These are phyloP conservation scores for Pythium scleroteichum DNA, from an alignment of 352 stramenopile species.

Conservation along the genomic window DNA sequence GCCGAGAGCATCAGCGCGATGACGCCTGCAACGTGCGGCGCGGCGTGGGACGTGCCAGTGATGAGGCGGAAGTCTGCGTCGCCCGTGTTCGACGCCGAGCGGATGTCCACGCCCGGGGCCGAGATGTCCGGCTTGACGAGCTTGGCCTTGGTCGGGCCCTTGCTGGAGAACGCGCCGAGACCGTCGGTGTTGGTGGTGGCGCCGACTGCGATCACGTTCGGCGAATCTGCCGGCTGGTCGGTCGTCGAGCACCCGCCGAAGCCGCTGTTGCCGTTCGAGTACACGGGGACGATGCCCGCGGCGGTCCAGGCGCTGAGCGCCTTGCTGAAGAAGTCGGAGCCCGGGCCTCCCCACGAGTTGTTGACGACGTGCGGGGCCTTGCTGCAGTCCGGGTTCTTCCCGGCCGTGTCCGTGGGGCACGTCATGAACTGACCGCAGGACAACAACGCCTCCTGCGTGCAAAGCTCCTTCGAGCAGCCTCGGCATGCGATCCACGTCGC, in stretches of 20 bases:
- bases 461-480: slow-evolving; percentile 1
- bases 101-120: slow-evolving; percentile 4
- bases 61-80: slow-evolving; percentile 17
- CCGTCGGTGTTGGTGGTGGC: slow-evolving; percentile 1
- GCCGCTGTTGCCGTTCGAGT: slow-evolving; percentile 21
- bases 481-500: slow-evolving; percentile 12
- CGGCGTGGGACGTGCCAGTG: slow-evolving; percentile 28
- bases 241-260: neutral
- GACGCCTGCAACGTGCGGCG: slow-evolving; percentile 29
- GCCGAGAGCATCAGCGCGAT: slow-evolving; percentile 22
- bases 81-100: slow-evolving; percentile 5
- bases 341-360: slow-evolving; percentile 27
- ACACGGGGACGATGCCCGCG: slow-evolving; percentile 29
- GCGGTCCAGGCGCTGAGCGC: slow-evolving; percentile 17
- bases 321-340: slow-evolving; percentile 4
- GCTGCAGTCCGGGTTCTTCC: slow-evolving; percentile 4
- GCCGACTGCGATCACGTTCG: slow-evolving; percentile 26
- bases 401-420: neutral
- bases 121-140: neutral
- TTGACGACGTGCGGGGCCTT: slow-evolving; percentile 18
- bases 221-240: slow-evolving; percentile 13
- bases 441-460: slow-evolving; percentile 22
- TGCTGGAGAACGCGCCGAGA: slow-evolving; percentile 1
- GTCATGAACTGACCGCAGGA: slow-evolving; percentile 32
- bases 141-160: neutral